Percentiles rank a stretch among this genome's conserved stretches.
These are phyloP conservation scores for Bonia amplexicaulis DNA, from an alignment of 176 grass and related monocot genomes.

Conservation along the genomic window DNA sequence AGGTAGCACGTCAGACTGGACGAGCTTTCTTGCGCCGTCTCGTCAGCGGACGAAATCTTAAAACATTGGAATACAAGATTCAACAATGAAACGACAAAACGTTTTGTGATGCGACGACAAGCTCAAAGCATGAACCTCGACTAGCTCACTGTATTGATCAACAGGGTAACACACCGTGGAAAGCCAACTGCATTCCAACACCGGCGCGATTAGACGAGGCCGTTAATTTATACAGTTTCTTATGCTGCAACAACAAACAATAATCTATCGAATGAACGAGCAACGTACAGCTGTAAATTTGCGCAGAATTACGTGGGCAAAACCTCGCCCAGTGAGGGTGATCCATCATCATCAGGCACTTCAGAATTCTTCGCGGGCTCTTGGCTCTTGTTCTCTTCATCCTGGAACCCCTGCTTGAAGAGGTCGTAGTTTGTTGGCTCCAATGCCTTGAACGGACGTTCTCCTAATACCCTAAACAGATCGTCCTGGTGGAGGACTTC, in stretches of 20 bases:
- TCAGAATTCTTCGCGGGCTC: slow-evolving; percentile 12
- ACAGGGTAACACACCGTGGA: background rate
- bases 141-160: background rate
- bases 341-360: slow-evolving; percentile 32
- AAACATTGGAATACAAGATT: slow-evolving; percentile 22
- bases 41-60: background rate
- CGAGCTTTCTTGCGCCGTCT: background rate
- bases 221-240: slow-evolving; percentile 48
- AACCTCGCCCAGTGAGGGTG: slow-evolving; percentile 56
- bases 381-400: slow-evolving; percentile 43
- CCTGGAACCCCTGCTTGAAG: slow-evolving; percentile 74
- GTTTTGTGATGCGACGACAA: background rate
- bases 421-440: slow-evolving; percentile 79
- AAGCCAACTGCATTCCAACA: slow-evolving; percentile 32
- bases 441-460: slow-evolving; percentile 64
- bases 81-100: background rate
- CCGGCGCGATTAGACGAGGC: slow-evolving; percentile 25
- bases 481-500: slow-evolving; percentile 96
- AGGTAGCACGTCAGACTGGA: background rate
- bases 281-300: slow-evolving; percentile 26
- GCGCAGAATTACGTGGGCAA: slow-evolving; percentile 45
- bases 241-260: slow-evolving; percentile 33
- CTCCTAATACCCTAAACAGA: slow-evolving; percentile 66
- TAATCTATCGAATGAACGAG: slow-evolving; percentile 21
- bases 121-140: slow-evolving; percentile 33